These are phyloP conservation scores for Mortierella sp. DNA, from an alignment of 371 early-diverging fungal species.

Conservation along the genomic window DNA sequence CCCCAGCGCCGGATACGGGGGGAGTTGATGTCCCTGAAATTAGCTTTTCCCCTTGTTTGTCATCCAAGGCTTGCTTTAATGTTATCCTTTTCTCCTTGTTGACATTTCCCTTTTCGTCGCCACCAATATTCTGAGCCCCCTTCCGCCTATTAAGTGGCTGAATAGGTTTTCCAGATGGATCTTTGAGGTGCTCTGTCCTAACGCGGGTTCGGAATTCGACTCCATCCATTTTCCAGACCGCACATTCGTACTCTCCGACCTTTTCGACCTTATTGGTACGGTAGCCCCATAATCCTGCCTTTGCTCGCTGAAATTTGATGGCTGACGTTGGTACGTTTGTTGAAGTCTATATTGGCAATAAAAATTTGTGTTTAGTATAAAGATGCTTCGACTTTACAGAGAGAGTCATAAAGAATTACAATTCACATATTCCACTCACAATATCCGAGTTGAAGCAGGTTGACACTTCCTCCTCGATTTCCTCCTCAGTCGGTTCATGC, in stretches of 20 bases:
- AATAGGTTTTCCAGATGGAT: constrained; percentile 38
- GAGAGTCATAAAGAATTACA: no score
- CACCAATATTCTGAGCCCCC: constrained; percentile 6
- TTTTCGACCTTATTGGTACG: constrained; percentile 48
- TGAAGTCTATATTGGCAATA: constrained; percentile 20
- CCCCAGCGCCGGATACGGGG: no score
- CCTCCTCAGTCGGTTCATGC: constrained; percentile 38
- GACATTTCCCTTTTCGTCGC: constrained; percentile 6
- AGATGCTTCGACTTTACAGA: no score
- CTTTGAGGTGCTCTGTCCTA: constrained; percentile 56
- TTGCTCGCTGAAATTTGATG: constrained; percentile 53
- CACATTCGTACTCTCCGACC: constrained; percentile 53
- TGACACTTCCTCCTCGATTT: constrained; percentile 48
- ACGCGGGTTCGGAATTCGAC: constrained; percentile 49
- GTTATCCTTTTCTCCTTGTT: constrained; percentile 1
- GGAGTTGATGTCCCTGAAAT: constrained; percentile 1
- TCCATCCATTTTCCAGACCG: constrained; percentile 58
- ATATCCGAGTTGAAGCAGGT: constrained; percentile 45
- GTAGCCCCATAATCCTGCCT: constrained; percentile 55
- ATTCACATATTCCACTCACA: constrained; percentile 11
- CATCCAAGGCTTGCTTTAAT: background rate
- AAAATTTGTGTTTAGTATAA: background rate
- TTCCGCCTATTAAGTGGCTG: constrained; percentile 14
- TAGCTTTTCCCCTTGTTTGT: background rate
- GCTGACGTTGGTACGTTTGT: constrained; percentile 55